Evolutionary conservation across 768 basidiomycete species (phyloP), one percentile per base, ranked within the genome.

Genomic region (Saitozyma sp.): DNA sequence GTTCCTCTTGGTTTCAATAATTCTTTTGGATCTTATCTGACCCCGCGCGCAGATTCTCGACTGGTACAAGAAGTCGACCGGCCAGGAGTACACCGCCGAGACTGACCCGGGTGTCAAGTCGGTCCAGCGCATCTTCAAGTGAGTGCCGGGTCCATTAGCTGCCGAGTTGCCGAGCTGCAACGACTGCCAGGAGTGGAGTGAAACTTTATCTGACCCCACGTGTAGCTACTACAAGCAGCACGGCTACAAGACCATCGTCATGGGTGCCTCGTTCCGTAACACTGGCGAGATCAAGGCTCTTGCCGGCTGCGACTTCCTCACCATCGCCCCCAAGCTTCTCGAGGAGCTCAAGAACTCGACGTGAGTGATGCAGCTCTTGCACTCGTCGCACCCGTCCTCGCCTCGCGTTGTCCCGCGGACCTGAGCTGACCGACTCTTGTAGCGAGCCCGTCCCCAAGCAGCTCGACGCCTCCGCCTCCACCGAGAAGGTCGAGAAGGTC

Each of bases 211-310:
- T 29, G 29, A 29, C 29, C 29, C 29, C 29, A 29, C 29, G 29
- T 9, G 8, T 62, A 78, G 75, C 76, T 80, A 81, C 80, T 99
- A 99, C 87, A 98, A 97, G 86, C 93, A 96, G 80, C 86, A 98
- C 82, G 85, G 86, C 63, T 98, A 99, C 86, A 91, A 93, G 76
- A 99, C 96, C 72, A 97, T 99, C 82, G 95, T 98, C 80, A 97
- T 98, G 96, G 96, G 95, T 78, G 96, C 96, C 63, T 95, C 92
- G 40, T 97, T 99, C 93, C 90, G 96, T 79, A 98, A 97, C 84
- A 80, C 81, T 60, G 90, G 91, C 73, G 96, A 98, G 83, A 96
- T 98, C 83, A 91, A 87, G 80, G 86, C 90, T 3, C 86, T 99
- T 59, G 93, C 95, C 56, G 96, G 96, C 68, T 91, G 94, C 66